Base-by-base conservation (phyloP, 805 yeast genomes). In the Tetrapisispora pingtungensis region DNA sequence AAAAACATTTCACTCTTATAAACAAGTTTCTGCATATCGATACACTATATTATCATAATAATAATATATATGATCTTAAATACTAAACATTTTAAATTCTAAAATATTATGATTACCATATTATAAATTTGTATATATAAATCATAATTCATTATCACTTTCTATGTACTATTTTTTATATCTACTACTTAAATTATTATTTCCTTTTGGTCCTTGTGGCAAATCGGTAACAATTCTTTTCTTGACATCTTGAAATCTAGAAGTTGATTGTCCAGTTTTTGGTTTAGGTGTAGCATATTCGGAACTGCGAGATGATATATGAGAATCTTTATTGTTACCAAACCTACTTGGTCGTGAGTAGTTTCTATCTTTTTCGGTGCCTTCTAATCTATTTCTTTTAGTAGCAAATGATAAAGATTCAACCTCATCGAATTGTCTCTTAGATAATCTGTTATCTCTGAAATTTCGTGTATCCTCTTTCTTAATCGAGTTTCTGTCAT, bases 191-290 rank as follows among this genome's bases (percentile, higher is more conserved):
- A 31, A 13, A n/a, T 19, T 35, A 10, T 26, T 37, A 15, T 49
- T 41, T 14, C 45, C 47, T 27, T 48, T 54, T 7, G 61, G 61
- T 1, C 61, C 61, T 33, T 57, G 58, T 7, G 61, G 61, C 7
- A 57, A 34, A 3, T 33, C 37, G 8, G 47, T 48, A 10, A 41
- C 46, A 17, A 45, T 27, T 5, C 31, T 33, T 33, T 26, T 41
- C 27, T 36, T 38, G 3, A 3, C 6, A 27, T 35, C 42, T 13
- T 31, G 22, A 14, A 41, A 41, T 22, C 40, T 35, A 10, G 40
- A 41, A 10, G 19, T n/a, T 15, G 20, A 5, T 10, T 1, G 7
- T 17, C 10, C 19, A 2, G 22, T 19, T 8, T 14, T 12, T 3
- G 33, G 17, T 22, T 6, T 35, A 10, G 24, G 10, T 3, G 34